Evolutionary conservation across 257 asterid species (phyloP), one percentile per base, ranked within the genome.

Genomic region (Galeopsis tetrahit): DNA sequence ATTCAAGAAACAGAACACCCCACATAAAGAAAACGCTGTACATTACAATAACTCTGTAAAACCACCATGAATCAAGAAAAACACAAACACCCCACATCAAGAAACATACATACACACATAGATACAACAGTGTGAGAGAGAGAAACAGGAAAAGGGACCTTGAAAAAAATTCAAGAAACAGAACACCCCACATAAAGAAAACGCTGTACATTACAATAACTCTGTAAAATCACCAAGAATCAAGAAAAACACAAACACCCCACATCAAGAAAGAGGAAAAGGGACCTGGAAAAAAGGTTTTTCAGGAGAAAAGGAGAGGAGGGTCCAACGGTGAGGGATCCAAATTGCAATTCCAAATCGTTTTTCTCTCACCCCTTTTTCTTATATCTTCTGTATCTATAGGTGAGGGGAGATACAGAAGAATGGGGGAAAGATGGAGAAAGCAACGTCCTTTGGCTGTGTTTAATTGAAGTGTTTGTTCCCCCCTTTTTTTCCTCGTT

Each of bases 241-340:
- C 28, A 21, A 21, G 28, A 21, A 21, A 21, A 21, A 21, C 28
- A 21, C 28, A 21, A 21, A 21, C 28, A 21, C 28, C 28, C 28
- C 28, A 21, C 28, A 21, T 21, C 46, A 46, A 46, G 52, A 46
- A 46, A 46, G 6, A 46, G 1, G 28, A 51, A 34, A 34, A 7
- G 52, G 80, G 59, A 79, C 84, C 84, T 76, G 69, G 44, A 39
- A 77, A 55, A 81, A 55, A 40, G 51, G 69, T 33, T 51, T 40
- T 33, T 33, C 36, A 36, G 66, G 63, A 60, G 35, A 66, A 70
- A 80, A 62, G 73, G 74, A 70, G 78, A 69, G 85, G 78, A 69
- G 85, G 79, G 73, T 55, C 76, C 69, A 13, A 42, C 69, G 13
- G 63, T 75, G 49, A 52, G 75, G 77, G 72, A 40, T 64, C 72